Percentiles rank a stretch among this genome's conserved stretches.
These are phyloP conservation scores for Suillus hirtellus DNA, from an alignment of 768 basidiomycete genomes.

Conservation along the genomic window DNA sequence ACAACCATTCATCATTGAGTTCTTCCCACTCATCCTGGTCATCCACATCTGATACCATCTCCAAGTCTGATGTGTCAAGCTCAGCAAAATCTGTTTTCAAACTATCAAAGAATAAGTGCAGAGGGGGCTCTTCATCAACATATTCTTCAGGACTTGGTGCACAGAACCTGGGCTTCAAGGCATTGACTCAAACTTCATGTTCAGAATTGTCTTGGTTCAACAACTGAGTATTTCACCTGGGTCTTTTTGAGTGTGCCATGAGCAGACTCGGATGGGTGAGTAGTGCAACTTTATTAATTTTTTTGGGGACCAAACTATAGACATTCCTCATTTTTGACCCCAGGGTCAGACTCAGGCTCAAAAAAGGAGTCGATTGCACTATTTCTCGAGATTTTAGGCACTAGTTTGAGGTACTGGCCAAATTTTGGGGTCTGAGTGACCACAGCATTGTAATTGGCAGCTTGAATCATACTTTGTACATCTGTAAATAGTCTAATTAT, in stretches of 20 bases:
- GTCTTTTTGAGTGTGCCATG: not conserved
- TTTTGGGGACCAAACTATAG: not conserved
- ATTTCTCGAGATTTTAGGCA: constrained; percentile 2
- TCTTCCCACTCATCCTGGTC: not conserved
- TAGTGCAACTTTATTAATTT: not conserved
- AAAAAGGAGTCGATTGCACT: constrained; percentile 1
- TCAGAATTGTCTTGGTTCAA: not conserved
- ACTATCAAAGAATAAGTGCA: too few relatives aligned
- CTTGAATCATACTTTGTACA: not conserved
- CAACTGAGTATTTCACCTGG: not conserved
- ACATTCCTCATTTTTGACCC: not conserved
- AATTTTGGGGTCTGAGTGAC: constrained; percentile 5
- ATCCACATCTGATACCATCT: too few relatives aligned
- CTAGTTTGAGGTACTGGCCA: constrained; percentile 1
- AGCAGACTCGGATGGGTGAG: not conserved
- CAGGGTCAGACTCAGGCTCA: not conserved
- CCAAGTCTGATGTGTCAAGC: too few relatives aligned
- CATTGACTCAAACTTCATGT: not conserved
- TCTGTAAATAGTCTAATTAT: constrained; percentile 4
- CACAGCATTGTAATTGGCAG: not conserved
- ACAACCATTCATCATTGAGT: not conserved
- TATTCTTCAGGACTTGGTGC: constrained; percentile 1
- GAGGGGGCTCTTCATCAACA: too few relatives aligned
- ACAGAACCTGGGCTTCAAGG: not conserved
- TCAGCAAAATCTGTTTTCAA: too few relatives aligned